Conservation (phyloP, 371 early-diverging fungal species). For the Rhizopus sp. region DNA sequence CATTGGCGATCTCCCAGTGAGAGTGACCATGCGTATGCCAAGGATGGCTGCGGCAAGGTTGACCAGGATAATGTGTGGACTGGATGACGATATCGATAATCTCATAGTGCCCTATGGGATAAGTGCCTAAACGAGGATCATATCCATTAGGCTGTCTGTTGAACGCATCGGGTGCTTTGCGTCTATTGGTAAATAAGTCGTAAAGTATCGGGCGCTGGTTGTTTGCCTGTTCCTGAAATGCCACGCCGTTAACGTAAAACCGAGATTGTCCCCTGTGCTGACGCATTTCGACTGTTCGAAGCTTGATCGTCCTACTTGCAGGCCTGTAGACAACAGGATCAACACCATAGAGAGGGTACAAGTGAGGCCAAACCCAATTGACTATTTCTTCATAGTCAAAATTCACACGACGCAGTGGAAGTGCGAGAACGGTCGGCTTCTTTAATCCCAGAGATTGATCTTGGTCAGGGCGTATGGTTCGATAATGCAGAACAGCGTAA, state of each 20-base stretch:
- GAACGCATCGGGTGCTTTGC: slow-evolving; percentile 7
- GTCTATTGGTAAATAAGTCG: slow-evolving; percentile 1
- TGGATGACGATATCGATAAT: slow-evolving; percentile 46
- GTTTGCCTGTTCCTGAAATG: slow-evolving; percentile 19
- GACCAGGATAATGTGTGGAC: slow-evolving; percentile 27
- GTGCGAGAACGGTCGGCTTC: not conserved
- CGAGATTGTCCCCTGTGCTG: slow-evolving; percentile 18
- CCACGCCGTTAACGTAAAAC: slow-evolving; percentile 37
- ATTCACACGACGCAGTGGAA: not conserved
- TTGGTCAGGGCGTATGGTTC: not conserved
- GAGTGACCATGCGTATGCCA: slow-evolving; percentile 57
- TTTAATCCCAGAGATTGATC: not conserved
- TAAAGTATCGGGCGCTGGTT: slow-evolving; percentile 16
- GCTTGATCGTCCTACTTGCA: slow-evolving; percentile 30
- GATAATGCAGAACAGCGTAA: slow-evolving; percentile 31
- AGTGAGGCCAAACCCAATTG: slow-evolving; percentile 36
- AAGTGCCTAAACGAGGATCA: slow-evolving; percentile 38
- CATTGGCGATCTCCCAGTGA: slow-evolving; percentile 47
- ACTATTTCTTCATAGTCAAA: slow-evolving; percentile 18
- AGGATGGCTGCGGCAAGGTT: slow-evolving; percentile 45
- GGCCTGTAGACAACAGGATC: slow-evolving; percentile 28
- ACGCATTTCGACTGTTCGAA: slow-evolving; percentile 25
- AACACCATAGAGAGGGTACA: slow-evolving; percentile 37
- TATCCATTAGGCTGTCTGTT: slow-evolving; percentile 22
- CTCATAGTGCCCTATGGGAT: slow-evolving; percentile 37